Conservation (phyloP, 225 moss, liverwort and hornwort species). For the Bryum argenteum region DNA sequence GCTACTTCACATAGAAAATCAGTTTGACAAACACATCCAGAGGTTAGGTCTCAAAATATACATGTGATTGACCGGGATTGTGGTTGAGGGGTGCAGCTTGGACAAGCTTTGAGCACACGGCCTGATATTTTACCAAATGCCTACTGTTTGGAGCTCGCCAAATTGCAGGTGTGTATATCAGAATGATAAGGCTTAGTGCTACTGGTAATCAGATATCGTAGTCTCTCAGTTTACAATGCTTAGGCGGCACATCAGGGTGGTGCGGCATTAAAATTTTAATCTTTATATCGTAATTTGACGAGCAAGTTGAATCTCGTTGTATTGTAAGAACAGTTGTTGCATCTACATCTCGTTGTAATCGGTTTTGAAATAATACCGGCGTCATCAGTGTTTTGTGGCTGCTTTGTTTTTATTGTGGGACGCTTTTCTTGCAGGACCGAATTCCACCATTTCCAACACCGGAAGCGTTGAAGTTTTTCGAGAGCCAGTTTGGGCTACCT, state of each 20-base stretch:
- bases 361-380: not conserved
- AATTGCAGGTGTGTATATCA: constrained; percentile 64
- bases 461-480: constrained; percentile 68
- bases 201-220: not conserved
- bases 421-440: constrained; percentile 55
- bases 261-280: not conserved
- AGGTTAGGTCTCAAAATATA: constrained; percentile 4
- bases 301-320: too few relatives aligned
- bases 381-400: not conserved
- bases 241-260: not conserved
- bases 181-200: not conserved
- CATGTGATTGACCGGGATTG: constrained; percentile 27
- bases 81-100: constrained; percentile 59
- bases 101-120: constrained; percentile 87
- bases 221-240: constrained; percentile 3
- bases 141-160: constrained; percentile 82
- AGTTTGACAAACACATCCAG: not conserved
- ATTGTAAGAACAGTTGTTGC: too few relatives aligned
- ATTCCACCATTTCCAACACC: constrained; percentile 84
- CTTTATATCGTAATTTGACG: too few relatives aligned
- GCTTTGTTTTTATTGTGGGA: constrained; percentile 2
- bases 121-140: constrained; percentile 79
- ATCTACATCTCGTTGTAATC: too few relatives aligned
- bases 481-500: constrained; percentile 71
- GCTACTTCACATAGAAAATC: constrained; percentile 21